Evolutionary conservation across 1,284 basidiomycete genomes (phyloP).

Genomic region (Cutaneotrichosporon sp.): DNA sequence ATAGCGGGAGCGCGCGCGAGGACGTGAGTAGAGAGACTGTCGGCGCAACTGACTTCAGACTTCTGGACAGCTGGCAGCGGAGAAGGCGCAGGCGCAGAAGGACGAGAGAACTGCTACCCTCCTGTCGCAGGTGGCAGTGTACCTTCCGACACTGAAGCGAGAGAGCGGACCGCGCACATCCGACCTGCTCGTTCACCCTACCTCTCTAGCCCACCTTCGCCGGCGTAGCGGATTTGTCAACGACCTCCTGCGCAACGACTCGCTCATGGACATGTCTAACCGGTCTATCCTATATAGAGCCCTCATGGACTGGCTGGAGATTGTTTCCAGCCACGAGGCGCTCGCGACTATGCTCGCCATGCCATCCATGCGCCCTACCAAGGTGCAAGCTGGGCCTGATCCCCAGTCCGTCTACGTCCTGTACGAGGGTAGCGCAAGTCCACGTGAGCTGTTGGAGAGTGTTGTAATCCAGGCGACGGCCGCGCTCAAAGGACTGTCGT

Average conservation of each 20-base stretch:
- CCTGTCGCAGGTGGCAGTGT: constrained; percentile 64
- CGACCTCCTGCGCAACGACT: constrained; percentile 78
- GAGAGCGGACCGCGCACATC: constrained; percentile 66
- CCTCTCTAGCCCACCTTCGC: constrained; percentile 78
- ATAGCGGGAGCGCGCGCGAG: constrained; percentile 70
- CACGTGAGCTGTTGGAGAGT: constrained; percentile 79
- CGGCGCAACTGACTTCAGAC: constrained; percentile 51
- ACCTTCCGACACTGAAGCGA: constrained; percentile 71
- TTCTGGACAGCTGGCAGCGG: constrained; percentile 69
- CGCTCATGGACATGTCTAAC: constrained; percentile 84
- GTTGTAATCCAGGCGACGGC: constrained; percentile 83
- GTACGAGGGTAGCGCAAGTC: constrained; percentile 82
- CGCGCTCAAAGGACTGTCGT: constrained; percentile 74
- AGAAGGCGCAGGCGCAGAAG: constrained; percentile 62
- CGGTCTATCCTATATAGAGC: constrained; percentile 80
- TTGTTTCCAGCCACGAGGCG: constrained; percentile 82
- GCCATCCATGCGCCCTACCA: constrained; percentile 71
- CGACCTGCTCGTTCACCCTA: constrained; percentile 83
- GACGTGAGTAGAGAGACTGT: constrained; percentile 58
- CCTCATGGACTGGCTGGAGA: constrained; percentile 85
- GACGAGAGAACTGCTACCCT: constrained; percentile 66
- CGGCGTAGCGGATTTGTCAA: constrained; percentile 81
- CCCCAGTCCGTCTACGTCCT: constrained; percentile 51
- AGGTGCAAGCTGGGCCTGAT: constrained; percentile 9
- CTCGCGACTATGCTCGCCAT: constrained; percentile 90